phyloP scores from a whole-genome alignment of 225 moss, liverwort and hornwort species.

The Straminergon stramineum region DNA sequence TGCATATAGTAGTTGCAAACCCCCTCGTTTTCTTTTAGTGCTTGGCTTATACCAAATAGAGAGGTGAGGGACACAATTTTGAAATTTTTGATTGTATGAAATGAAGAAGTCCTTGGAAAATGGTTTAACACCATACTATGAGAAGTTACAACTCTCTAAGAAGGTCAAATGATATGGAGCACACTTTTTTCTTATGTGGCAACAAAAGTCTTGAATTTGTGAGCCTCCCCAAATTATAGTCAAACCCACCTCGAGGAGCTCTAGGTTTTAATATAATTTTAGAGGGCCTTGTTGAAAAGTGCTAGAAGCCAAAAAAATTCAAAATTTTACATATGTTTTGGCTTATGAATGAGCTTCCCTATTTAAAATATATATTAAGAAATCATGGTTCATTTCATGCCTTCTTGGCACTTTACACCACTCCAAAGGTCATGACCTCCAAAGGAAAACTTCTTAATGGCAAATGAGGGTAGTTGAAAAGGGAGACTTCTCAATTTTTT shows the following conservation, averaged over 20 bases:
- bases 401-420: rapidly evolving
- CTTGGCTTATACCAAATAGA: background rate
- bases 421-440: rapidly evolving
- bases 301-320: background rate
- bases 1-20: too few species aligned
- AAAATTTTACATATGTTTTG: background rate
- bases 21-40: too few species aligned
- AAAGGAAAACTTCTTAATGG: too few species aligned
- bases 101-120: background rate
- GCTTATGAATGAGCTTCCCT: rapidly evolving
- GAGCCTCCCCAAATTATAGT: rapidly evolving
- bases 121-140: background rate
- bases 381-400: background rate
- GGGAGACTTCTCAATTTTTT: background rate
- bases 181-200: background rate
- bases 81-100: background rate
- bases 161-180: rapidly evolving
- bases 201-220: background rate
- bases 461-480: rapidly evolving
- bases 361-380: background rate
- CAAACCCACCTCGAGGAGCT: background rate
- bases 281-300: rapidly evolving
- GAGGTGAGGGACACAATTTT: too few species aligned
- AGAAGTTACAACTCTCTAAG: rapidly evolving
- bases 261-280: background rate